A percentile compares a stretch with the other conserved stretches of the same genome.
These are phyloP conservation scores for Trametes maxima DNA, from an alignment of 768 basidiomycete species.

Conservation along the genomic window DNA sequence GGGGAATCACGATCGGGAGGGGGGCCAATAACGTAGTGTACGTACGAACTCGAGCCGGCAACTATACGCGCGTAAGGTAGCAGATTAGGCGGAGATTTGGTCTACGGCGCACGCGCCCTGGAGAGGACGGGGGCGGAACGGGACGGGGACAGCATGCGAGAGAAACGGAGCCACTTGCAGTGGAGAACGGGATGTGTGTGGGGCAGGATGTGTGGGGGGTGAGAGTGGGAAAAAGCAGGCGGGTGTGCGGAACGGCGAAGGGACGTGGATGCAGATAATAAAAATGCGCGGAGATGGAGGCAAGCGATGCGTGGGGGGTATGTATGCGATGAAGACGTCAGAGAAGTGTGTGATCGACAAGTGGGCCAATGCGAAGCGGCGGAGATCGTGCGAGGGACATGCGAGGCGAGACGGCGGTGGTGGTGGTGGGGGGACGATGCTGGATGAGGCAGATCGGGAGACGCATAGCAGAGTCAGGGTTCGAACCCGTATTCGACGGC, in stretches of 20 bases:
- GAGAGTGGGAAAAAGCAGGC: background rate
- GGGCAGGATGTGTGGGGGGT: background rate
- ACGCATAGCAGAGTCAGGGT: slow-evolving; percentile 28
- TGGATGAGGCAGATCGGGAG: background rate
- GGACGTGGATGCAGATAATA: slow-evolving; percentile 12
- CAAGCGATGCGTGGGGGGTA: slow-evolving; percentile 19
- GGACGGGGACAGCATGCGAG: background rate
- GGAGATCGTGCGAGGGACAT: slow-evolving; percentile 1
- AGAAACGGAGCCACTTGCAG: background rate
- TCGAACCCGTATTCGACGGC: slow-evolving; percentile 80
- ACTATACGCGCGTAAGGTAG: slow-evolving; percentile 19
- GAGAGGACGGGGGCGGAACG: background rate
- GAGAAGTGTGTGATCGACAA: slow-evolving; percentile 13
- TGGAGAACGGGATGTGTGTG: background rate
- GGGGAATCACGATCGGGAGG: background rate
- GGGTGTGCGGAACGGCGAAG: slow-evolving; percentile 5
- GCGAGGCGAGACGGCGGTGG: background rate
- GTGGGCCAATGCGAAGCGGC: slow-evolving; percentile 1
- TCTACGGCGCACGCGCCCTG: slow-evolving; percentile 10
- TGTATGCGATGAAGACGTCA: slow-evolving; percentile 21
- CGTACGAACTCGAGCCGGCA: slow-evolving; percentile 10
- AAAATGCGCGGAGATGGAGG: slow-evolving; percentile 21
- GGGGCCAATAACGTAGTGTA: slow-evolving; percentile 16
- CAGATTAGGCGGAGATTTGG: slow-evolving; percentile 4
- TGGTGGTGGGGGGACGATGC: background rate